These are phyloP conservation scores for Austroboletus niveus DNA, from an alignment of 1,284 basidiomycete genomes.

Conservation along the genomic window DNA sequence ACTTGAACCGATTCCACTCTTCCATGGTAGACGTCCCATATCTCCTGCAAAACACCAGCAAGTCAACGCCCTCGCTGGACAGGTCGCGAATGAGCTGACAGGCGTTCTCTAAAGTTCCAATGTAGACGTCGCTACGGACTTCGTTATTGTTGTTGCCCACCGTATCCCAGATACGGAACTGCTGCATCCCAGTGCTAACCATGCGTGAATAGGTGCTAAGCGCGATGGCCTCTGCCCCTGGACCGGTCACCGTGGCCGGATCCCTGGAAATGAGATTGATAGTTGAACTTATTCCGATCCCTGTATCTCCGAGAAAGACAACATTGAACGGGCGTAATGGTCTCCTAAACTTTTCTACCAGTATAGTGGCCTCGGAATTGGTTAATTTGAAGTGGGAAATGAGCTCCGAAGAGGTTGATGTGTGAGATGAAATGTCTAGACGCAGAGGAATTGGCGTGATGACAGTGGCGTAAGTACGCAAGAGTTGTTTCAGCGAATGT, in stretches of 20 bases:
- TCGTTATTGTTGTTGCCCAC: neutral
- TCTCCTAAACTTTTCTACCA: neutral
- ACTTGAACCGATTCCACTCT: conserved; percentile 18
- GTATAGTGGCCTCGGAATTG: neutral
- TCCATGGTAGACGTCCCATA: conserved; percentile 21
- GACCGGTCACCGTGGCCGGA: too few species aligned
- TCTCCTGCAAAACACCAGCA: conserved; percentile 33
- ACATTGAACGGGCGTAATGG: neutral
- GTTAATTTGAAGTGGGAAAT: neutral
- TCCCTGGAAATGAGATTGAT: too few species aligned
- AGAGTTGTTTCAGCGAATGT: neutral
- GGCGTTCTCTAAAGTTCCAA: neutral
- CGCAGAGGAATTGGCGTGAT: neutral
- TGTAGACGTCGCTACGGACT: neutral
- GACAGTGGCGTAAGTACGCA: neutral
- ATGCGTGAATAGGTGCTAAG: too few species aligned
- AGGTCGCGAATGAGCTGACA: conserved; percentile 1
- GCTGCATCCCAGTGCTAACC: neutral
- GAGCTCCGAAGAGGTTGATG: neutral
- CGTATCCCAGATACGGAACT: neutral
- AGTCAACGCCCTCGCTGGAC: conserved; percentile 15
- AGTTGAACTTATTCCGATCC: too few species aligned
- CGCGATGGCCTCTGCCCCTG: too few species aligned
- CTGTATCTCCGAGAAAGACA: neutral
- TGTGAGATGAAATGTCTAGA: neutral